Base-by-base conservation (phyloP, 257 asterid species). In the Solanum rostratum region DNA sequence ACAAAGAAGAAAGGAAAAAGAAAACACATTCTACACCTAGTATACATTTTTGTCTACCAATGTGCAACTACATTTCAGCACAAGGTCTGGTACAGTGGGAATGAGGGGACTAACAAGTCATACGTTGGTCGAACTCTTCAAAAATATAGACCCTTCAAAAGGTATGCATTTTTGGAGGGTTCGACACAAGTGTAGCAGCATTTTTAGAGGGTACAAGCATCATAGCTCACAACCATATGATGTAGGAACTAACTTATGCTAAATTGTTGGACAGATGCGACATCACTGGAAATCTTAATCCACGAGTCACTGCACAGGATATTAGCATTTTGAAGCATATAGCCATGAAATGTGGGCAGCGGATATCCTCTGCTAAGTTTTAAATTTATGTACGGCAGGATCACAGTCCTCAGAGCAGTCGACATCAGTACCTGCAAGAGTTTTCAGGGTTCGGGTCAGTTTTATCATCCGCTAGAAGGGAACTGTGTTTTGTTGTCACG, bases 321-420 rank as follows among this genome's bases (percentile, higher is more conserved):
- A 57, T 87, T 85, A 27, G 97, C 90, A 80, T 93, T 86, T 50
- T 87, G 91, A 85, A 97, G 96, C 84, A 85, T 90, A 45, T 95
- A 95, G 16, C 99, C 98, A 22, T 86, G 92, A 86, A 90, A 89
- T 84, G 80, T 74, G 9, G 98, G 99, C 80, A 97, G 83, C 39
- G 86, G 89, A 85, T 79, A 76, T 82, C 99, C 99, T 63, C 85
- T 81, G 83, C 88, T 46, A 18, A 97, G 93, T 87, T 89, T 91
- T 79, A 90, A 22, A 83, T 97, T 97, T 79, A 93, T 85, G 20
- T 89, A 92, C 37, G 99, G 98, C 88, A 97, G 62, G 37, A 91
- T 89, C 73, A 94, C 91, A 24, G 96, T 93, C 84, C 84, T 90
- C 90, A 95, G 88, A 53, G 89, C 53, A 27, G 93, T 86, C 55